These are phyloP conservation scores for Fusarium sp. DNA, from an alignment of 2,329 filamentous ascomycete species.

Conservation along the genomic window DNA sequence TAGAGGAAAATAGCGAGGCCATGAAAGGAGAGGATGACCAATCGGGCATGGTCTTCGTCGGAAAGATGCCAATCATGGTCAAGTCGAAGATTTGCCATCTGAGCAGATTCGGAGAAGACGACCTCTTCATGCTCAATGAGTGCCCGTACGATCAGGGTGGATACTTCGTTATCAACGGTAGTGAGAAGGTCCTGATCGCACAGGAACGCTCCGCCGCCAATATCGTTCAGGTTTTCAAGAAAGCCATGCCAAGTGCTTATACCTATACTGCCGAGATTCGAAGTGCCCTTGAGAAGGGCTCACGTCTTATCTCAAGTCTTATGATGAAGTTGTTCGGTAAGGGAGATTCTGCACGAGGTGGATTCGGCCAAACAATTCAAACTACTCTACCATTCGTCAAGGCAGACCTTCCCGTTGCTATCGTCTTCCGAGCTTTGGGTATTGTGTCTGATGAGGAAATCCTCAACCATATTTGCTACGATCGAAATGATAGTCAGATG, in stretches of 20 bases:
- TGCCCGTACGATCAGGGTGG: conserved; percentile 98
- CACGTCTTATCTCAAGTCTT: conserved; percentile 91
- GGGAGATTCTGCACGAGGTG: conserved; percentile 80
- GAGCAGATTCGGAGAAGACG: conserved; percentile 84
- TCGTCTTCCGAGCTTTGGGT: conserved; percentile 95
- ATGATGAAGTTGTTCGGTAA: conserved; percentile 91
- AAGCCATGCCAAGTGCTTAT: conserved; percentile 90
- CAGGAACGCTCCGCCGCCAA: conserved; percentile 98
- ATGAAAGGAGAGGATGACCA: conserved; percentile 66
- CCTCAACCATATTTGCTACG: conserved; percentile 96
- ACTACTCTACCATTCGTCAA: conserved; percentile 95
- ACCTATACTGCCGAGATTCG: conserved; percentile 96
- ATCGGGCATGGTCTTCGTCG: conserved; percentile 86
- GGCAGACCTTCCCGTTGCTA: conserved; percentile 89
- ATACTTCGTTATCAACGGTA: conserved; percentile 99
- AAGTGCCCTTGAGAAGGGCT: conserved; percentile 96
- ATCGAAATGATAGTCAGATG: conserved; percentile 95
- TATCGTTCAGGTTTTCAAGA: conserved; percentile 99
- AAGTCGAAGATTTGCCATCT: conserved; percentile 96
- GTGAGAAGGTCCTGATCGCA: conserved; percentile 97
- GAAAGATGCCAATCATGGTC: conserved; percentile 97
- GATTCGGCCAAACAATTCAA: conserved; percentile 88
- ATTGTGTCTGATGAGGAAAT: conserved; percentile 99
- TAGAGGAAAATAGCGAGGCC: conserved; percentile 68
- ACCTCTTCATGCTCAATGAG: conserved; percentile 91